Base-by-base conservation (phyloP, 768 basidiomycete genomes). In the Mycena indigotica region DNA sequence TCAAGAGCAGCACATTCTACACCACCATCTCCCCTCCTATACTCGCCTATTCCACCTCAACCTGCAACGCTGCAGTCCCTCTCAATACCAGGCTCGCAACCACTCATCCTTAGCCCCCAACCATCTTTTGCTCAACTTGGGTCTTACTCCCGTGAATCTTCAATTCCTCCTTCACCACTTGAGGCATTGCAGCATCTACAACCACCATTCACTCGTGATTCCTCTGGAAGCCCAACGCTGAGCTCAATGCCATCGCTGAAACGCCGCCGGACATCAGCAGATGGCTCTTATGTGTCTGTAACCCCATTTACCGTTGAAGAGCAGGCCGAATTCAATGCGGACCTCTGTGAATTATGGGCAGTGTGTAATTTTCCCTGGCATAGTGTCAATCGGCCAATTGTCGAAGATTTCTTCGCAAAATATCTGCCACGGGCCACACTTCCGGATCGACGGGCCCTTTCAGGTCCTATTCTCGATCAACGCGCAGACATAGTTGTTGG, bases 361-460 rank as follows among this genome's bases (percentile, higher is more conserved):
- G 40, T 51, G 2, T 58, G 56, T 41, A 46, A 50, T 8, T 45
- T 61, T 24, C 24, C 66, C 0, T 70, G 63, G 60, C 67, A 70
- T 53, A 52, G 49, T 5, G 65, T 49, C 53, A 24, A 13, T 8
- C 57, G 67, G 46, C 49, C 56, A 1, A 24, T 65, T 40, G 3
- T 64, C 6, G 8, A 48, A 5, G 2, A 19, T 2, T 69, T 68
- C 50, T 57, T 66, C 15, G 45, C 32, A n/a, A 68, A 67, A 44
- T 69, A 57, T 48, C 12, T 68, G 1, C 65, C 63, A 0, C 26
- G 48, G 23, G 60, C 48, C 3, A 38, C 17, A 25, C 12, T 64
- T n/a, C 62, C 58, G 2, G 39, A 30, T 39, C 52, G 62, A 2
- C 38, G 41, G 32, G 29, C 17, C 1, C 17, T 64, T 13, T 58